These are phyloP conservation scores for Teunomyces stri DNA, from an alignment of 805 yeast species.

Conservation along the genomic window DNA sequence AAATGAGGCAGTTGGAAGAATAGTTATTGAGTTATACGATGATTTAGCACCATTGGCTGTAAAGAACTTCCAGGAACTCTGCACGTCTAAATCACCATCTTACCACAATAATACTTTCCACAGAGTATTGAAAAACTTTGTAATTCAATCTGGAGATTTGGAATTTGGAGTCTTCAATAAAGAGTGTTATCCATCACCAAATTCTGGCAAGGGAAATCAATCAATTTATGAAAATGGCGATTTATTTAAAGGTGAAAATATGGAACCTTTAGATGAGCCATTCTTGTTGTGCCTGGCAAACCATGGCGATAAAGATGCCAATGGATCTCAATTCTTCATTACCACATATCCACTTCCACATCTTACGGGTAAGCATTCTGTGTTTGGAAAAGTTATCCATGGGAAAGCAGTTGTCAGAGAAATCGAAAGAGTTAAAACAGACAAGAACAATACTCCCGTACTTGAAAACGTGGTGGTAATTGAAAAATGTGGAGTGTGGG, in stretches of 20 bases:
- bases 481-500: conserved; percentile 63
- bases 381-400: conserved; percentile 67
- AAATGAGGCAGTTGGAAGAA: conserved; percentile 47
- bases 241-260: conserved; percentile 59
- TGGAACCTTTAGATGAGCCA: conserved; percentile 42
- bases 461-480: conserved; percentile 46
- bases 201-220: conserved; percentile 36
- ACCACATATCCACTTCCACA: conserved; percentile 71
- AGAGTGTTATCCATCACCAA: conserved; percentile 20
- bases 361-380: conserved; percentile 69
- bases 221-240: conserved; percentile 19
- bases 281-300: conserved; percentile 66
- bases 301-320: conserved; percentile 45
- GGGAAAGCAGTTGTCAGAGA: conserved; percentile 72
- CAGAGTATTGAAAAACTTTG: conserved; percentile 64
- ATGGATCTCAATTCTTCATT: conserved; percentile 69
- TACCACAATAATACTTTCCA: conserved; percentile 53
- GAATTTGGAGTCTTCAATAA: conserved; percentile 29
- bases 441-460: conserved; percentile 42
- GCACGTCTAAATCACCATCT: conserved; percentile 26
- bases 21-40: conserved; percentile 54
- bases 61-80: conserved; percentile 49
- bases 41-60: conserved; percentile 56
- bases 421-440: conserved; percentile 48
- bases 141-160: conserved; percentile 68